These are phyloP conservation scores for Xerophyta viscosa DNA, from an alignment of 106 monocot genomes.

Conservation along the genomic window DNA sequence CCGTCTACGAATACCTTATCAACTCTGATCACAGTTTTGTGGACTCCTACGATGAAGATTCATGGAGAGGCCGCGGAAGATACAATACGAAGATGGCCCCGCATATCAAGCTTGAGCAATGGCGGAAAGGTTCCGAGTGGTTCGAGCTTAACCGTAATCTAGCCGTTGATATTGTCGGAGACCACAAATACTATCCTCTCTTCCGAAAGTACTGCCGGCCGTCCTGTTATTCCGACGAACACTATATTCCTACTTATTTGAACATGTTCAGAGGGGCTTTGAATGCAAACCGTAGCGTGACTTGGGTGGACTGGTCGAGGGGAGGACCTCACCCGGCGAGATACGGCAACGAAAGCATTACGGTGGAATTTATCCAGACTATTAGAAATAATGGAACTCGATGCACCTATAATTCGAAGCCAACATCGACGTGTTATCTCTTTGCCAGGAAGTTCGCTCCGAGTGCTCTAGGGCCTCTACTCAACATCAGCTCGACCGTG, in stretches of 20 bases:
- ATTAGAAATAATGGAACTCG: conserved; percentile 35
- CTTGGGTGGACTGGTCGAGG: conserved; percentile 53
- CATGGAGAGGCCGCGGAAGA: conserved; percentile 27
- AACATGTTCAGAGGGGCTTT: conserved; percentile 27
- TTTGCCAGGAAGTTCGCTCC: conserved; percentile 47
- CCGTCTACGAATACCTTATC: conserved; percentile 33
- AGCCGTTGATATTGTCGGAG: conserved; percentile 23
- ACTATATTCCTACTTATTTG: conserved; percentile 37
- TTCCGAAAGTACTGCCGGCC: conserved; percentile 35
- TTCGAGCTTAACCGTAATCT: conserved; percentile 40
- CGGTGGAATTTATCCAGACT: conserved; percentile 19
- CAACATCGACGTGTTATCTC: conserved; percentile 25
- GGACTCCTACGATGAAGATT: conserved; percentile 25
- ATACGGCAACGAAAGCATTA: conserved; percentile 23
- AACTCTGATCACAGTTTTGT: conserved; percentile 32
- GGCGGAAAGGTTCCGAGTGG: conserved; percentile 45
- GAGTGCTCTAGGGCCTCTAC: conserved; percentile 21
- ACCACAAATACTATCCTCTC: conserved; percentile 29
- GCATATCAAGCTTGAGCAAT: conserved; percentile 22
- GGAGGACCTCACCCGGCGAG: conserved; percentile 40
- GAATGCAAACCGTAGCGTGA: conserved; percentile 37
- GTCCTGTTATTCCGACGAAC: conserved; percentile 39
- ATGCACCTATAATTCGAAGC: conserved; percentile 28
- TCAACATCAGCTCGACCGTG: conserved; percentile 22
- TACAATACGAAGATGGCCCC: conserved; percentile 41